phyloP scores from a whole-genome alignment of 1,284 basidiomycete species.

The Ceratobasidium sp. region DNA sequence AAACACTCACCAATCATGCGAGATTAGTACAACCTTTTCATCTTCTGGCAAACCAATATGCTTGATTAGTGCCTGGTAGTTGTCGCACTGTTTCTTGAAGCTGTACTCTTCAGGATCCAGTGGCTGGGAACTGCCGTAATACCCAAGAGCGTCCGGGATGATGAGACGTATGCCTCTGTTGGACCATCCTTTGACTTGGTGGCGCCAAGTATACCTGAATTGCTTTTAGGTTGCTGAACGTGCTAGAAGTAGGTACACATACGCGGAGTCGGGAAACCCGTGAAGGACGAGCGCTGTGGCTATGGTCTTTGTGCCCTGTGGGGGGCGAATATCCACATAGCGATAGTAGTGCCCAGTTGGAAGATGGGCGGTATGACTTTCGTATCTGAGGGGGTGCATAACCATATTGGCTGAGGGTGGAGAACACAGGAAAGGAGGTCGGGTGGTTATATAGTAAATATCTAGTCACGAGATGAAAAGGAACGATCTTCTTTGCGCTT shows the following conservation, averaged over 20 bases:
- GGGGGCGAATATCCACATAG: conserved; percentile 29
- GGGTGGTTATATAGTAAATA: too few species aligned
- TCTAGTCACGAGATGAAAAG: background rate
- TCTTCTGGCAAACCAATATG: conserved; percentile 12
- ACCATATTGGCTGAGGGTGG: background rate
- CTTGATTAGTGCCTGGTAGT: conserved; percentile 14
- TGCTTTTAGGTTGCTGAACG: too few species aligned
- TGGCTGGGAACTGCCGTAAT: conserved; percentile 32
- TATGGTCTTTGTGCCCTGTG: conserved; percentile 11
- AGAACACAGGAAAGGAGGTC: background rate
- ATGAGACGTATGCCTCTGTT: conserved; percentile 33
- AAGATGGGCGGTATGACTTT: conserved; percentile 19
- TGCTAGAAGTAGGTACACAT: background rate
- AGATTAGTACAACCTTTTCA: conserved; percentile 26
- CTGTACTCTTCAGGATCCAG: conserved; percentile 29
- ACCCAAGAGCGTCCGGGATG: conserved; percentile 30
- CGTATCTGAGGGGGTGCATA: conserved; percentile 27
- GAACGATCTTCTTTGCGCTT: background rate
- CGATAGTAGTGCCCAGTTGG: conserved; percentile 25
- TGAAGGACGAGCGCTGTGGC: conserved; percentile 26
- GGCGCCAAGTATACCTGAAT: conserved; percentile 32
- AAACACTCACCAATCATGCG: conserved; percentile 26
- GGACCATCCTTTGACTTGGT: conserved; percentile 37
- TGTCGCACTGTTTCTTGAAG: conserved; percentile 18
- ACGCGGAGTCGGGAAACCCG: conserved; percentile 37